Percentiles rank a stretch among this genome's conserved stretches.
Evolutionary conservation across 176 grass and related monocot genomes (phyloP).

Genomic region (Ampelocalamus luodianensis): DNA sequence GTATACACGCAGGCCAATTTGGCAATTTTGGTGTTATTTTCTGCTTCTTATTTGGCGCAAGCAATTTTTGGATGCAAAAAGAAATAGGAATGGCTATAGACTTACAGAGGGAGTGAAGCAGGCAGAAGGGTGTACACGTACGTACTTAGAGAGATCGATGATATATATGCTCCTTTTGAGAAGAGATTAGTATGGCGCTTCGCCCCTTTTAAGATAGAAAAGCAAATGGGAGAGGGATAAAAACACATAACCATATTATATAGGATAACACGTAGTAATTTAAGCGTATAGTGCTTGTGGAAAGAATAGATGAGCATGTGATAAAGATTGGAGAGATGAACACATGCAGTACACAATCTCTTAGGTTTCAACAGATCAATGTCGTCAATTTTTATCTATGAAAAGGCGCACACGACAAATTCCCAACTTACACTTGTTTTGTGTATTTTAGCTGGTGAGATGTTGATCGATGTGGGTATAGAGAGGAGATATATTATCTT

Average conservation of each 20-base stretch:
- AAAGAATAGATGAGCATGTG: slow-evolving; percentile 68
- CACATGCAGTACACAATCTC: slow-evolving; percentile 11
- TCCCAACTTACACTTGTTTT: slow-evolving; percentile 54
- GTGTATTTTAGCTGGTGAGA: slow-evolving; percentile 38
- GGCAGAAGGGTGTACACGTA: background rate
- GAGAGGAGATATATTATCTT: slow-evolving; percentile 63
- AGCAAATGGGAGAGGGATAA: slow-evolving; percentile 5
- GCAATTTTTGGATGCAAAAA: background rate
- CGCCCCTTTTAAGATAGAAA: slow-evolving; percentile 49
- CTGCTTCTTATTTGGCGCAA: background rate
- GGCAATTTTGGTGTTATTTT: background rate
- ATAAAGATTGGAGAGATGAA: slow-evolving; percentile 20
- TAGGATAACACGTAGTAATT: slow-evolving; percentile 45
- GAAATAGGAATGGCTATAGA: too few relatives aligned
- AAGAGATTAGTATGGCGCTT: slow-evolving; percentile 43
- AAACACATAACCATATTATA: slow-evolving; percentile 48
- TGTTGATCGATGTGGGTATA: background rate
- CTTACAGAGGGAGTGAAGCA: too few relatives aligned
- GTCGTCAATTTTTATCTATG: slow-evolving; percentile 45
- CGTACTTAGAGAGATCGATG: slow-evolving; percentile 23
- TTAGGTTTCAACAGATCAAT: background rate
- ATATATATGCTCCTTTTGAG: slow-evolving; percentile 42
- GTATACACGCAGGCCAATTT: background rate
- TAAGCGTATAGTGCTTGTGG: slow-evolving; percentile 14
- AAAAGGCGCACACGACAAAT: slow-evolving; percentile 57